Conservation (phyloP, 768 basidiomycete genomes). For the Saitozyma sp. region DNA sequence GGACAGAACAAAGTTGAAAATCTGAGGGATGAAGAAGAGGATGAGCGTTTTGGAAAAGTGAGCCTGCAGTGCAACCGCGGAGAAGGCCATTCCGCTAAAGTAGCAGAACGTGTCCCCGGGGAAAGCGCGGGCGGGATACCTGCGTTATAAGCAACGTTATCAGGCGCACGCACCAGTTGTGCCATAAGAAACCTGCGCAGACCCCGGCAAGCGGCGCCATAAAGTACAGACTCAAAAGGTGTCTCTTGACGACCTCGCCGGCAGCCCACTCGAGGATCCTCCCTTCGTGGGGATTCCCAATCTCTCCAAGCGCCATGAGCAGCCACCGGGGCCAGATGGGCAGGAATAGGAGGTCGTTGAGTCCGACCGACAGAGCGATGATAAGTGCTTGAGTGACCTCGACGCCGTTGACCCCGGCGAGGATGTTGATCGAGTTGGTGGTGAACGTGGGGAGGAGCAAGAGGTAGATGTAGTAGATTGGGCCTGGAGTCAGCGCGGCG, state of each 20-base stretch:
- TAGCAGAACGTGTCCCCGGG: conserved; percentile 98
- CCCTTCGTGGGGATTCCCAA: conserved; percentile 43
- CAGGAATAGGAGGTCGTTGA: conserved; percentile 93
- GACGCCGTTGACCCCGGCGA: conserved; percentile 95
- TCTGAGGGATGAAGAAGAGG: conserved; percentile 95
- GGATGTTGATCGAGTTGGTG: conserved; percentile 97
- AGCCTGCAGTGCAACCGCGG: conserved; percentile 93
- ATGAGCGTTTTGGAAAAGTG: conserved; percentile 97
- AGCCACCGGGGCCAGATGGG: conserved; percentile 58
- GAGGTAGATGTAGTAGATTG: conserved; percentile 96
- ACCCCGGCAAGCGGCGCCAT: conserved; percentile 94
- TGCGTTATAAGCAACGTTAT: conserved; percentile 46
- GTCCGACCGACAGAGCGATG: conserved; percentile 82
- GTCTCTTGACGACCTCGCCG: conserved; percentile 79
- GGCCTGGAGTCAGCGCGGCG: conserved; percentile 60
- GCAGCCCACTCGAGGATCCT: conserved; percentile 41
- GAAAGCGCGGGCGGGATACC: conserved; percentile 94
- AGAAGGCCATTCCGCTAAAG: conserved; percentile 96
- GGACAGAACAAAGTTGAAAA: conserved; percentile 94
- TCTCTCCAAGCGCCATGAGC: conserved; percentile 14
- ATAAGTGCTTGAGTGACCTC: conserved; percentile 92
- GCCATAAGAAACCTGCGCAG: conserved; percentile 84
- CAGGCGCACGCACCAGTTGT: conserved; percentile 75
- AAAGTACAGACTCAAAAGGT: conserved; percentile 94
- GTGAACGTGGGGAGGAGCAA: conserved; percentile 90